Conservation (phyloP, 768 basidiomycete genomes). For the Pleurotus tuoliensis region DNA sequence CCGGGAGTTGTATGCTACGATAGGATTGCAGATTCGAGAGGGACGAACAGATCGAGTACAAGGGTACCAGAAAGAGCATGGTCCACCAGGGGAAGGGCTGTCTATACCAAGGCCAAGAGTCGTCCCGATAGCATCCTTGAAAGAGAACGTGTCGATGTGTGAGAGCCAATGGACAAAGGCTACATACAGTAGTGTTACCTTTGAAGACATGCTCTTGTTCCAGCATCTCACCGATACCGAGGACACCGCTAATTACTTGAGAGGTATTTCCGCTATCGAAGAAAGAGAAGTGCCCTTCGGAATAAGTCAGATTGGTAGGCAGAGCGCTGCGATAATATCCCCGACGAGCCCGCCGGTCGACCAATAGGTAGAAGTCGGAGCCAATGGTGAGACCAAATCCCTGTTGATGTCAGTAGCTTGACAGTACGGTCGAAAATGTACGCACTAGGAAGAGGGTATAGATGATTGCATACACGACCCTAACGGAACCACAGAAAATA, state of each 20-base stretch:
- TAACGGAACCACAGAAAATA: slow-evolving; percentile 75
- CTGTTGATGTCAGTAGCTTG: slow-evolving; percentile 27
- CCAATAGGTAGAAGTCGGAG: slow-evolving; percentile 73
- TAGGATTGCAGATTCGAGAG: slow-evolving; percentile 73
- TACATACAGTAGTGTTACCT: slow-evolving; percentile 29
- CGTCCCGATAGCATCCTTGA: slow-evolving; percentile 71
- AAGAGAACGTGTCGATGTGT: slow-evolving; percentile 21
- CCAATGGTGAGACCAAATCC: slow-evolving; percentile 84
- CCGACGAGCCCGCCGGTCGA: slow-evolving; percentile 55
- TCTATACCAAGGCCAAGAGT: slow-evolving; percentile 72
- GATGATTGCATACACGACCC: slow-evolving; percentile 83
- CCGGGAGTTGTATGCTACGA: slow-evolving; percentile 63
- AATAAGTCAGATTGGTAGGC: slow-evolving; percentile 35
- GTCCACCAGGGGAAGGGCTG: slow-evolving; percentile 82
- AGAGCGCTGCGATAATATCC: slow-evolving; percentile 45
- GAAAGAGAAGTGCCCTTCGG: slow-evolving; percentile 52
- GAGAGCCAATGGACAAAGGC: slow-evolving; percentile 8
- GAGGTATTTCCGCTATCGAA: slow-evolving; percentile 41
- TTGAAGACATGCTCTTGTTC: slow-evolving; percentile 44
- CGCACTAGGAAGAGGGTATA: slow-evolving; percentile 77
- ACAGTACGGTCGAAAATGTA: background rate
- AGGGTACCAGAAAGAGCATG: slow-evolving; percentile 71
- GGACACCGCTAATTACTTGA: slow-evolving; percentile 34
- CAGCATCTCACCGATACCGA: slow-evolving; percentile 37
- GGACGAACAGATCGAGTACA: slow-evolving; percentile 71